Evolutionary conservation across 805 yeast species (phyloP), one percentile per base, ranked within the genome.

Genomic region (Lachancea thermotolerans): DNA sequence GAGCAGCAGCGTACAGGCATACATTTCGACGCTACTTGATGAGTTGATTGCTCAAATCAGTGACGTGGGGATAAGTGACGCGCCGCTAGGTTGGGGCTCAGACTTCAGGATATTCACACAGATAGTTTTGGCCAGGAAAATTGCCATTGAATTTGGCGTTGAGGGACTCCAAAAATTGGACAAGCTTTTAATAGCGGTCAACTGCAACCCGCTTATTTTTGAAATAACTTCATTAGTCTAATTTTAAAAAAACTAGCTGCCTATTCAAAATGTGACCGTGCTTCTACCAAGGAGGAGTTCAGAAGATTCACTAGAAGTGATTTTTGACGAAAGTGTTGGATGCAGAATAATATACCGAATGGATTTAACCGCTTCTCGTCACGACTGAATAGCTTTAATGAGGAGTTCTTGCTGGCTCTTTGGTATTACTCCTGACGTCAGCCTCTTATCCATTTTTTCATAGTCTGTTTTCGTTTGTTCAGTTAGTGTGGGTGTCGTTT

Each of bases 71-170:
- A 15, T 42, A 9, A 10, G 21, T 4, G 65, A 60, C 39, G 49
- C 48, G 8, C 49, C 59, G 2, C 35, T 55, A 8, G 61, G 60
- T 2, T 60, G 65, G 64, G 49, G 58, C 6, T 55, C 60, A 3
- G 48, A 50, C 39, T 51, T 57, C 2, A 58, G 53, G 2, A 47
- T 51, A 2, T 54, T 60, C 32, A 43, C 53, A 10, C 52, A 58
- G 31, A 25, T 62, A 1, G 37, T 52, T n/a, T 28, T 60, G 9
- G 38, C 56, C 10, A 43, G 50, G 25, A 38, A 36, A 4, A 32
- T 54, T 30, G 40, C 48, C 3, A 7, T 18, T 4, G 4, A 21
- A 2, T 44, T 48, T 32, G 42, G 15, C 9, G 45, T 51, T 3
- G n/a, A 37, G 4, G 44, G 43, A 7, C 8, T 38, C 2, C 9